Base-by-base conservation (phyloP, 2,329 filamentous ascomycete genomes). In the Microcera coccophila region DNA sequence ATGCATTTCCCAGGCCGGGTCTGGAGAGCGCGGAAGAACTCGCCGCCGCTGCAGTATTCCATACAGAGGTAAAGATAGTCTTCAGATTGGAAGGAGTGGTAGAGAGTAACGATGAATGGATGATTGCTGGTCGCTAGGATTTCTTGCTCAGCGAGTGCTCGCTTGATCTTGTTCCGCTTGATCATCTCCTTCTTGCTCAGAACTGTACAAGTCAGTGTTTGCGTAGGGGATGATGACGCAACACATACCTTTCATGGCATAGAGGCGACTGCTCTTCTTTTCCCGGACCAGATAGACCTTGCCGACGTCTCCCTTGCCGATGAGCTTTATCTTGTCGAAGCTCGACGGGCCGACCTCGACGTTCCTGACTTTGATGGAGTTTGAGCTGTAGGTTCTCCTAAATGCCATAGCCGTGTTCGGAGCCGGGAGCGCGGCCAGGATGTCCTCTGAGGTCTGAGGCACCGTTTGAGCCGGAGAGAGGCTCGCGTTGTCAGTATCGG, bases 141-240 rank as follows among this genome's bases (percentile, higher is more conserved):
- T 67, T 98, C 93, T 65, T 97, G 93, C 70, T 98, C 93, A 28
- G 93, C 93, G 55, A 98, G 76, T 12, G 93, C 93, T 62, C 93
- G 83, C 78, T 98, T 98, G 72, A 98, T 98, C 78, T 98, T 98
- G 76, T 98, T 98, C 45, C 93, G 86, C 74, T 98, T 98, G 69
- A 98, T 98, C 93, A 98, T 98, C 69, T 98, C 93, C 75, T 97
- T 96, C 71, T 98, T 98, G 77, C 90, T 97, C 67, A 98, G 66
- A 5, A 98, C 93, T 97, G 22, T 12, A 12, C 22, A 7, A 26
- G 22, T 26, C 12, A 26, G 22, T 26, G 22, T 7, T 12, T 26
- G 22, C 22, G 7, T 7, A 7, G 22, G 7, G 7, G 22, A 7
- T 12, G 22, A 26, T 32, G 29, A 7, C 24, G 5, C 15, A 15